Base-by-base conservation (phyloP, 768 basidiomycete genomes). In the Russula ochroleuca region DNA sequence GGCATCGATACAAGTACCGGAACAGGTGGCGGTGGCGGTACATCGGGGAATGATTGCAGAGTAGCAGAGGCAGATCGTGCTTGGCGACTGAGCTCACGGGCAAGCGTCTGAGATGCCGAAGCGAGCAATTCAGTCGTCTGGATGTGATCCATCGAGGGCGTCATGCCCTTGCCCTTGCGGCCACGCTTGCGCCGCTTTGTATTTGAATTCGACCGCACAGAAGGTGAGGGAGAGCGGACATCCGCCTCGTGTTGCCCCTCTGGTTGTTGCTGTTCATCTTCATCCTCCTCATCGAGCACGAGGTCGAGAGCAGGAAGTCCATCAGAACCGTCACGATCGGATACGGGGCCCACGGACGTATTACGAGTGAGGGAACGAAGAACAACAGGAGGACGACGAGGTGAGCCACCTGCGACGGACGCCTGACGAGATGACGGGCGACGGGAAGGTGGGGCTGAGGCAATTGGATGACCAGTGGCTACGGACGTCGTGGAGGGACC, bases 131-230 rank as follows among this genome's bases (percentile, higher is more conserved):
- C 80, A 63, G 91, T 76, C 6, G 84, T 85, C 59, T 81, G 80
- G 62, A 87, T 86, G 59, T 63, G 68, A 14, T 54, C 67, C 10
- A 72, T 61, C 0, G 76, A 71, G n/a, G 74, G 68, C 19, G 73
- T 72, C 14, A 73, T 72, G 70, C 88, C 83, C 75, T 89, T 91
- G 70, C 88, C 88, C 77, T 92, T 94, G 57, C 94, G 82, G 2
- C 94, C 93, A 56, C 94, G 82, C 75, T 92, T 94, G 62, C 91
- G 82, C 31, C 91, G 81, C 75, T 87, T 94, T 73, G 83, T 85
- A 52, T 90, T 90, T 13, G 87, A 77, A 13, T 85, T 84, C 57
- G 66, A 65, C 23, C 65, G 68, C 2, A 41, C 7, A 1, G 67
- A 67, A 14, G 62, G 49, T 19, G 64, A 63, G 5, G 55, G 37